Conservation (phyloP, 2,329 filamentous ascomycete species). For the Trichoderma pleuroti region DNA sequence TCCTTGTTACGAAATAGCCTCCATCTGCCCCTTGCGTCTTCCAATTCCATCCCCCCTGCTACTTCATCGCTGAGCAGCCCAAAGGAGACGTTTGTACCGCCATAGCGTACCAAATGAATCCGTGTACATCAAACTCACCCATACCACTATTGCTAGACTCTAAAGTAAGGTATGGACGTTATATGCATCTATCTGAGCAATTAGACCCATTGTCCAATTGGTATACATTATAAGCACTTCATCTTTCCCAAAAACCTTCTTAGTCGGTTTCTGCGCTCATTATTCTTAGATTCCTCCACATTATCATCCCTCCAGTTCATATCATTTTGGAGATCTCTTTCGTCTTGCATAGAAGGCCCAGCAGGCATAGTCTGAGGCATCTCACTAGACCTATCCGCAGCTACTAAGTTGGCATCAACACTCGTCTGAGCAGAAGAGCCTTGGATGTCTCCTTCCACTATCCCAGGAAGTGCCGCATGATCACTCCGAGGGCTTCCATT, state of each 20-base stretch:
- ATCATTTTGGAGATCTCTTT: background rate
- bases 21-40: too few species aligned
- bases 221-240: background rate
- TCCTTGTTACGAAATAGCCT: too few species aligned
- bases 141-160: too few species aligned
- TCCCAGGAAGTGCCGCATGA: background rate
- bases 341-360: background rate
- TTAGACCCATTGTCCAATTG: background rate
- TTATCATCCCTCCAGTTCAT: background rate
- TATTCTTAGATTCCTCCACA: background rate
- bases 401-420: background rate
- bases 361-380: background rate
- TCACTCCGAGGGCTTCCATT: background rate
- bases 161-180: too few species aligned
- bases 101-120: too few species aligned
- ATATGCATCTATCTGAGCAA: background rate
- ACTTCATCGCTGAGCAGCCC: too few species aligned
- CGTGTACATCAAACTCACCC: too few species aligned
- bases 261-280: background rate
- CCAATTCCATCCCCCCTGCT: too few species aligned
- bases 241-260: background rate
- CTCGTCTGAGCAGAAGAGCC: background rate
- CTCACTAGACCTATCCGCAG: background rate
- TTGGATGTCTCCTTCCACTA: background rate
- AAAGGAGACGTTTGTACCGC: too few species aligned